Evolutionary conservation across 2,329 filamentous ascomycete species (phyloP).

Genomic region (Colletotrichum graminicola): DNA sequence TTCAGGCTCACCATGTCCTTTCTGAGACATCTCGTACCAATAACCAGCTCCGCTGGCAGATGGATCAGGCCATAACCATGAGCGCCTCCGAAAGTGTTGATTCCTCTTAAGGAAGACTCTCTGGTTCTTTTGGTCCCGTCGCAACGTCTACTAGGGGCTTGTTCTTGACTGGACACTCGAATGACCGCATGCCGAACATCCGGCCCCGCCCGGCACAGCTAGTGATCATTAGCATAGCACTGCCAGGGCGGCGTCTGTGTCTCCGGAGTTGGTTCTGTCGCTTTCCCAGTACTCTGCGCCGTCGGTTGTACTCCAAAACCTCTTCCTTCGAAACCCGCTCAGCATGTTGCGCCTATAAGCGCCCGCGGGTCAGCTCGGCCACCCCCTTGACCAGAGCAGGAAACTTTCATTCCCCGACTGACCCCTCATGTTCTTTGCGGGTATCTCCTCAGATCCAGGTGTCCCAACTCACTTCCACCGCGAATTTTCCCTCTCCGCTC

Average conservation of each 20-base stretch:
- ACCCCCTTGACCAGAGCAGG: conserved; percentile 3
- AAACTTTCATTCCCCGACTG: background rate
- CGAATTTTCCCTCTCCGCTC: background rate
- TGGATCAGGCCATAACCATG: conserved; percentile 18
- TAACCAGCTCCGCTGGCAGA: conserved; percentile 5
- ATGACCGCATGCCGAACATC: conserved; percentile 21
- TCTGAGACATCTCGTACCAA: background rate
- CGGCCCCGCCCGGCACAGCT: conserved; percentile 23
- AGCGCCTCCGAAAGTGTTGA: background rate
- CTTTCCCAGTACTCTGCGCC: background rate
- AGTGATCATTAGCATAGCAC: conserved; percentile 17
- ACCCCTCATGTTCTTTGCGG: background rate
- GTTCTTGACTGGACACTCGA: conserved; percentile 3
- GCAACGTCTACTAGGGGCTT: background rate
- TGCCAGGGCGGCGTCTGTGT: conserved; percentile 16
- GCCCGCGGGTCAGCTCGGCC: background rate
- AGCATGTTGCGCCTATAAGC: conserved; percentile 23
- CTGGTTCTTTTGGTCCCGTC: background rate
- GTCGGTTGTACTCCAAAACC: conserved; percentile 8
- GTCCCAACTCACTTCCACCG: background rate
- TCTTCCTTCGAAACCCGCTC: conserved; percentile 9
- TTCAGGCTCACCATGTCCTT: background rate
- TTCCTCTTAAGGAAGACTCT: background rate
- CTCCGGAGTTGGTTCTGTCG: conserved; percentile 5
- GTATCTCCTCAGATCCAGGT: background rate